Evolutionary conservation across 1,139 yeast species (phyloP).

Genomic region (Oligophagozyma castellii): DNA sequence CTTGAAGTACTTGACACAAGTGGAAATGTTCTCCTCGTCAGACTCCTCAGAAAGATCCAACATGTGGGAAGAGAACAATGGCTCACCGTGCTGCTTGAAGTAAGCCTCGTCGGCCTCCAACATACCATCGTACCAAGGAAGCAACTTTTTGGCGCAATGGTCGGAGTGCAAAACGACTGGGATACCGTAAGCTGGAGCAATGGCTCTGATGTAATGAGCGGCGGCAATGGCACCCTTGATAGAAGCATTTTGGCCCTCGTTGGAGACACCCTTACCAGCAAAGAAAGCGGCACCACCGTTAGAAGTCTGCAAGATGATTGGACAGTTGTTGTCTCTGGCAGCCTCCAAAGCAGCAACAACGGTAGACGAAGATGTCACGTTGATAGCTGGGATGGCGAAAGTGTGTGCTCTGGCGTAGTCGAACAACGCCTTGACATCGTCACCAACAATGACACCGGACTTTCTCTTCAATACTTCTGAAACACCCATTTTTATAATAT

Average conservation of each 20-base stretch:
- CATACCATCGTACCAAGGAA: conserved; percentile 99
- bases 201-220: conserved; percentile 91
- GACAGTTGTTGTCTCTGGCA: conserved; percentile 91
- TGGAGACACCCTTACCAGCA: conserved; percentile 97
- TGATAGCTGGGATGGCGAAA: conserved; percentile 97
- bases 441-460: conserved; percentile 98
- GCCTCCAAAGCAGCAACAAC: conserved; percentile 97
- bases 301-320: conserved; percentile 93
- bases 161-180: conserved; percentile 97
- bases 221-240: conserved; percentile 95
- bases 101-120: conserved; percentile 90
- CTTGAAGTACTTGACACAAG: conserved; percentile 88
- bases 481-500: conserved; percentile 29
- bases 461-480: conserved; percentile 71
- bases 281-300: conserved; percentile 99
- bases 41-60: conserved; percentile 94
- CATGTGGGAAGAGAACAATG: conserved; percentile 98
- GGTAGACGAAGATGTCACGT: conserved; percentile 94
- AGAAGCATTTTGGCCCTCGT: conserved; percentile 87
- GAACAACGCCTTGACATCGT: conserved; percentile 86
- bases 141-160: conserved; percentile 96
- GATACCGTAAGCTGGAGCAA: conserved; percentile 92
- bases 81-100: conserved; percentile 77
- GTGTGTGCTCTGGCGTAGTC: conserved; percentile 87
- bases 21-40: conserved; percentile 89